Percentiles rank a stretch among this genome's conserved stretches.
These are phyloP conservation scores for Lathyrus sativus DNA, from an alignment of 306 rosid genomes.

Conservation along the genomic window DNA sequence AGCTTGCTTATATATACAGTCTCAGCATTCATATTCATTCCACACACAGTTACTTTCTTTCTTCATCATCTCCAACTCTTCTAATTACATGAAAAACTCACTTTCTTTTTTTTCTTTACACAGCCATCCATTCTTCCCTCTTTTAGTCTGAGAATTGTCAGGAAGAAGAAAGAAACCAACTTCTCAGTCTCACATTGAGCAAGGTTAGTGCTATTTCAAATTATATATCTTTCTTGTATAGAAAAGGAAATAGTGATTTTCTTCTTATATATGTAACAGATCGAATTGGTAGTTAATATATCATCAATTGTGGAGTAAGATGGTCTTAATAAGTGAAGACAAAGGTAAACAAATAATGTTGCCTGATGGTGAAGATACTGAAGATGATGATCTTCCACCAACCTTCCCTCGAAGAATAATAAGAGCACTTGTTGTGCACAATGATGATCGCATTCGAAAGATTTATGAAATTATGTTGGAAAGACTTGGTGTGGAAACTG, in stretches of 20 bases:
- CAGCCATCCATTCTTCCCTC: no score
- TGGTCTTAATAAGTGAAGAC: no score
- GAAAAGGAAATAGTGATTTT: no score
- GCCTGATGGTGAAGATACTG: neutral
- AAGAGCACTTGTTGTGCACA: neutral
- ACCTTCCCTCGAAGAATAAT: no score
- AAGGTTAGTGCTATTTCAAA: neutral
- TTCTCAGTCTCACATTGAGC: neutral
- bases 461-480: no score
- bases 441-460: neutral
- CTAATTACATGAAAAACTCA: no score
- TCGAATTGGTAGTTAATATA: no score
- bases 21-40: neutral
- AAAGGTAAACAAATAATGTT: neutral
- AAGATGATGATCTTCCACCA: neutral
- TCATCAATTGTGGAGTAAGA: no score
- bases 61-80: neutral
- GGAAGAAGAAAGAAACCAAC: neutral
- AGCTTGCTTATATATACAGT: no score
- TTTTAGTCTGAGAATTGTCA: neutral
- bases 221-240: neutral
- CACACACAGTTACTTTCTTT: no score
- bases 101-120: no score
- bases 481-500: neutral
- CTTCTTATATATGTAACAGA: no score